Base-by-base conservation (phyloP, 768 basidiomycete species). In the Boletus pseudopeckii region DNA sequence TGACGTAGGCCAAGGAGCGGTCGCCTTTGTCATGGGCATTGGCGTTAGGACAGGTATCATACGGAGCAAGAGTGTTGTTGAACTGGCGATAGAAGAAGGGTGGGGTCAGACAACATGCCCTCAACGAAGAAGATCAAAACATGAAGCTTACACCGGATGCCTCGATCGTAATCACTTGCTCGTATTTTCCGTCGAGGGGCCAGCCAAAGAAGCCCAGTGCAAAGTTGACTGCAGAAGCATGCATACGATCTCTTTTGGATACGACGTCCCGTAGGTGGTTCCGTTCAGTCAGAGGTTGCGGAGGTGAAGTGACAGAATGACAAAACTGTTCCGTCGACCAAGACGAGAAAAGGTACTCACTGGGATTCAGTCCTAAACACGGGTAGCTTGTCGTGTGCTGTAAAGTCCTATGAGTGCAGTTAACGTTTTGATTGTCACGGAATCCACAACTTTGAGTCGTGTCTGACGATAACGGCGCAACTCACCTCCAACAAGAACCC, bases 1-100 rank as follows among this genome's bases (percentile, higher is more conserved):
- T 60, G 42, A 87, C 69, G 57, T 85, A 90, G 57, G 72, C 75
- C 3, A 68, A 55, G 2, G 80, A 83, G n/a, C 90, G 83, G 44
- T 81, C 77, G 2, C 74, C 61, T 63, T 84, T 92, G 20, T 65
- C 53, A 2, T 49, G 58, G 22, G 69, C 52, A 3, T 65, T 52
- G 0, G 88, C 75, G 64, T 94, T 94, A 5, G 80, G 78, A 63
- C 92, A 90, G 74, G 89, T 91, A 53, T 80, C 79, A 59, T 93
- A 94, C 4, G 93, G 93, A 0, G 92, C 80, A 5, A 97, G 81
- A 1, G 93, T 93, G 66, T 88, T 89, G 71, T 91, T 92, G 64
- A 86, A 89, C 80, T 88, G 45, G 28, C 8, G 17, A 34, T 4
- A 20, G 8, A 39, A 41, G 5, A 11, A 22, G 18, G 10, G 7